Evolutionary conservation across 2,329 filamentous ascomycete species (phyloP).

Genomic region (Aureobasidium sp.): DNA sequence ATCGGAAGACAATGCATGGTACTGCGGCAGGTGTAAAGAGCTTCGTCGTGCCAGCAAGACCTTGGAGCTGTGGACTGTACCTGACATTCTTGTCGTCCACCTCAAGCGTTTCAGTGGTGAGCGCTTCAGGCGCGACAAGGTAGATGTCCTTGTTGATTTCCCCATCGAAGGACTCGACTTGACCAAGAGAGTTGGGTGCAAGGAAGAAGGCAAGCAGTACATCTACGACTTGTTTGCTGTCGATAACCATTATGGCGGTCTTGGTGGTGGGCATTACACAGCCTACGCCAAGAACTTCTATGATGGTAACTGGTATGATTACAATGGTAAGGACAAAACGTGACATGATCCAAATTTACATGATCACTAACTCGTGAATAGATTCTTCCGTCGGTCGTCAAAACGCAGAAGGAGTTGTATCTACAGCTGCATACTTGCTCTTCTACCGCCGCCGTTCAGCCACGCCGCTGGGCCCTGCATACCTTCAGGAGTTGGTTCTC

Average conservation of each 20-base stretch:
- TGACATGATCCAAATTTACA: no score
- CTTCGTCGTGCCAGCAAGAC: conserved; percentile 90
- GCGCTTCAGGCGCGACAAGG: conserved; percentile 75
- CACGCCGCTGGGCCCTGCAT: conserved; percentile 67
- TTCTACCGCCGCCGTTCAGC: conserved; percentile 87
- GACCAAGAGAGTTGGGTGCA: conserved; percentile 66
- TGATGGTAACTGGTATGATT: conserved; percentile 87
- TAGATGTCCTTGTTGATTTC: conserved; percentile 86
- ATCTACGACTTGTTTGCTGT: conserved; percentile 92
- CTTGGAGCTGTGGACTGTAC: conserved; percentile 93
- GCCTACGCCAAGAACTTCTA: conserved; percentile 89
- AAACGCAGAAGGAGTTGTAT: conserved; percentile 57
- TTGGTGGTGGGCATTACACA: conserved; percentile 94
- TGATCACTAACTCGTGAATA: not conserved
- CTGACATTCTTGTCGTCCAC: conserved; percentile 90
- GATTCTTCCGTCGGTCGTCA: conserved; percentile 65
- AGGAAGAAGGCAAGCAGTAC: conserved; percentile 71
- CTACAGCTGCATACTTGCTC: conserved; percentile 76
- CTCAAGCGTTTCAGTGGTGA: conserved; percentile 90
- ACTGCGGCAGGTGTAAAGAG: conserved; percentile 92
- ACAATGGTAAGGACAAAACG: conserved; percentile 65
- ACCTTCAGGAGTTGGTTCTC: conserved; percentile 62
- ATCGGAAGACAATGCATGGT: conserved; percentile 95
- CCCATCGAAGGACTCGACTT: conserved; percentile 82
- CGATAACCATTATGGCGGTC: conserved; percentile 88